Evolutionary conservation across 2,329 filamentous ascomycete species (phyloP), one percentile per base, ranked within the genome.

Genomic region (Botrytis fragariae): DNA sequence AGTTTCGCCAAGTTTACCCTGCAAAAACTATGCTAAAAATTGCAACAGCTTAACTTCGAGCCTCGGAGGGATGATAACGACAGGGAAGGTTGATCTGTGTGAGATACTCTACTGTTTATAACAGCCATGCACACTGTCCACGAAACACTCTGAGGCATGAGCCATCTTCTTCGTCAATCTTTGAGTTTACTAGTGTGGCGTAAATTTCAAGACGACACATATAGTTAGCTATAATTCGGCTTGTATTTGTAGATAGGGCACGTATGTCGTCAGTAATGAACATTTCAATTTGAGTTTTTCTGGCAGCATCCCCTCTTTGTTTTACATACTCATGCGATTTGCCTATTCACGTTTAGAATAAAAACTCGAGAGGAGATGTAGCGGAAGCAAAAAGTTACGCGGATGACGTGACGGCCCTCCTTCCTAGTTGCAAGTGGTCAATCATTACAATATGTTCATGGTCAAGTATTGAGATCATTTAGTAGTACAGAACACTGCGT

Each of bases 11-110:
- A 10, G 5, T 39, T 16, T 65, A 10, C 29, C 18, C 4, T n/a
- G 42, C 20, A 62, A 39, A 6, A 20, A 39, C 20, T 5, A 37
- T 44, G 44, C 73, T 76, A 70, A 75, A 54, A 16, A 45, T 59
- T 16, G 3, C 3, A 8, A 61, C 48, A 80, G 79, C 73, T 79
- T n/a, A 81, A 80, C 61, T 80, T 80, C 39, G 77, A 80, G 69
- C 79, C 79, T 20, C 73, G 79, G 51, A 79, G 74, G 54, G 77
- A 80, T 67, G 77, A 80, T 14, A 76, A 77, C 39, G 76, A 79
- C 9, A 72, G 74, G 12, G 77, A 79, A 64, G 75, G 77, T 62
- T 60, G 42, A 69, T 29, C 20, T 8, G 37, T 20, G 39, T 42
- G 37, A 29, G 65, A 32, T 68, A 10, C 29, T 42, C 12, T 42